phyloP scores from a whole-genome alignment of 2,329 filamentous ascomycete species.

The Alternaria consortialis region DNA sequence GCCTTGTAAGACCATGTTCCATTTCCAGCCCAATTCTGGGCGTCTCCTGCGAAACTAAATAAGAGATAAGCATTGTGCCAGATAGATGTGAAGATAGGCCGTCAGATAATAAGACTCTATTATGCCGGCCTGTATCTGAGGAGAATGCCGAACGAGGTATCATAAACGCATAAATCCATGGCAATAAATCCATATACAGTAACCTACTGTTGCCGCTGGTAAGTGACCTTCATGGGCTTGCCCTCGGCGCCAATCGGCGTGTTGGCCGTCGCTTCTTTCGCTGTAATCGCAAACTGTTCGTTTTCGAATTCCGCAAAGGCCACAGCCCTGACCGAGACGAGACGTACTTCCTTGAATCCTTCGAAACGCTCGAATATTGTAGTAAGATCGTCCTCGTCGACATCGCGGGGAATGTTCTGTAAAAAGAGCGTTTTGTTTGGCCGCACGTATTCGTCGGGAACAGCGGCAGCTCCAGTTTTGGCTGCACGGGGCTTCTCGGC shows the following conservation, averaged over 20 bases:
- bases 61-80: constrained; percentile 20
- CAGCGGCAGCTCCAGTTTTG: constrained; percentile 75
- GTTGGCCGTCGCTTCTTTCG: constrained; percentile 91
- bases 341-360: constrained; percentile 90
- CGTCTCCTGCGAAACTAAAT: constrained; percentile 1
- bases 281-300: constrained; percentile 87
- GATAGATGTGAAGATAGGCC: constrained; percentile 13
- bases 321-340: constrained; percentile 88
- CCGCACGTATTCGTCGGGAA: constrained; percentile 97
- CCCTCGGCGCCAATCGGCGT: constrained; percentile 78
- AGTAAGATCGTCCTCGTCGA: constrained; percentile 80
- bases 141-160: constrained; percentile 27
- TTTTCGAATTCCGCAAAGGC: constrained; percentile 97
- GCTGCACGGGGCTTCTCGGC: constrained; percentile 65
- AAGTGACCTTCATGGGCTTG: constrained; percentile 91
- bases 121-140: constrained; percentile 17
- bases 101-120: constrained; percentile 20
- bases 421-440: constrained; percentile 97
- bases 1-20: neutral
- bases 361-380: constrained; percentile 88
- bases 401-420: constrained; percentile 88
- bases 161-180: constrained; percentile 35
- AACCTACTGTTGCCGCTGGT: constrained; percentile 78
- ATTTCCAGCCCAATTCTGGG: neutral
- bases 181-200: constrained; percentile 30